Base-by-base conservation (phyloP, 2,329 filamentous ascomycete genomes). In the Monosporascus sp. region DNA sequence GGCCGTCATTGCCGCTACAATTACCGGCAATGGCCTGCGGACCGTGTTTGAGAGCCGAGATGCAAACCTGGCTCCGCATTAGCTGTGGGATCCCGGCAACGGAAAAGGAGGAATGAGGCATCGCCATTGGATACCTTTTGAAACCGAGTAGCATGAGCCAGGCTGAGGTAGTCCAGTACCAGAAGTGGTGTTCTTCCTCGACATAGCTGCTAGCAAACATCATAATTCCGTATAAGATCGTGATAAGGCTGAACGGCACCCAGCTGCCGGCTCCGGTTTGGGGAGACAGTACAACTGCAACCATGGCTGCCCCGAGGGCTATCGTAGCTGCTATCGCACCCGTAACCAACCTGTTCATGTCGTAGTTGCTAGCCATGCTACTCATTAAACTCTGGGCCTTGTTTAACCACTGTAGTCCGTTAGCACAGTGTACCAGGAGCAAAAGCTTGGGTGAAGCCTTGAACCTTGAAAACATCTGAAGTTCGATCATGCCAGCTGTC, bases 151-250 rank as follows among this genome's bases (percentile, higher is more conserved):
- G 73, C 1, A 75, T 70, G 34, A 88, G 65, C 89, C 89, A 95
- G 6, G 83, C 80, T 0, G 87, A 85, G 0, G 86, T 81, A 1
- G 83, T 72, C 91, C 93, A 97, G 71, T 99, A 97, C 94, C 94
- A 99, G 68, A 96, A 97, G 60, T 97, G 90, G 48, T 99, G 94
- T 69, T 99, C 94, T 72, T 99, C 94, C 70, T 99, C 94, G 2
- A 99, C 90, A 68, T 94, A 99, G 65, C 92, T 97, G 67, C 90
- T 96, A 9, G 92, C 93, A 71, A 97, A 97, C 92, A 97, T 97
- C 84, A 97, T 95, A 38, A 83, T 68, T 1, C 86, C 84, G 65
- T 97, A 96, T 0, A 80, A 69, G 0, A 85, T 47, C 1, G 80
- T 80, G 31, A 84, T 74, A 2, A 79, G 57, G 3, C 73, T 58